phyloP scores from a whole-genome alignment of 2,329 filamentous ascomycete genomes.

The Nemania serpens region DNA sequence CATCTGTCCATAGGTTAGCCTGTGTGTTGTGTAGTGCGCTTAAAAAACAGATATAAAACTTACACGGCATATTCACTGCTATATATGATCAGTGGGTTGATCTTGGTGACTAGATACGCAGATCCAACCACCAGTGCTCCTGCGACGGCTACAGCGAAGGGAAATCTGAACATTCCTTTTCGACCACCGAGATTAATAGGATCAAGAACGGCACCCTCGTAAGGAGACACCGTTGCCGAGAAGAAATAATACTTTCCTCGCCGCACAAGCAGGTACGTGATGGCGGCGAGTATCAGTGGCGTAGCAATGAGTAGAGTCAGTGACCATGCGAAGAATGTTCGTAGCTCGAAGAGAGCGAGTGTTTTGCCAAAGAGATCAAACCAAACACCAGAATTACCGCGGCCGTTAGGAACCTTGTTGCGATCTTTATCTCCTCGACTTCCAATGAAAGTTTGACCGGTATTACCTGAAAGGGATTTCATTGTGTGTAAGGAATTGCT shows the following conservation, averaged over 20 bases:
- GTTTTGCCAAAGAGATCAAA: slow-evolving; percentile 86
- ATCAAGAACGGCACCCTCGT: slow-evolving; percentile 64
- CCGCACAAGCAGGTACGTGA: slow-evolving; percentile 71
- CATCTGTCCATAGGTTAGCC: slow-evolving; percentile 50
- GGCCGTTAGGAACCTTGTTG: slow-evolving; percentile 68
- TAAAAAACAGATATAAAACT: slow-evolving; percentile 18
- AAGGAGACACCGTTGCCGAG: slow-evolving; percentile 60
- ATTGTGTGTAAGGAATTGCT: slow-evolving; percentile 79
- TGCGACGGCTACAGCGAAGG: slow-evolving; percentile 72
- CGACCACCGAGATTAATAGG: slow-evolving; percentile 71
- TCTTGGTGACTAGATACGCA: slow-evolving; percentile 75
- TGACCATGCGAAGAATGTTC: slow-evolving; percentile 86
- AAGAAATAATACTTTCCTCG: slow-evolving; percentile 90
- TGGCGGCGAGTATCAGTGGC: slow-evolving; percentile 71
- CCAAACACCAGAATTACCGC: slow-evolving; percentile 77
- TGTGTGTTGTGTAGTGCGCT: not conserved
- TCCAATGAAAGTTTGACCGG: slow-evolving; percentile 64
- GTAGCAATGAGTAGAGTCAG: slow-evolving; percentile 80
- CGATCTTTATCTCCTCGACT: slow-evolving; percentile 56
- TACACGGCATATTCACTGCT: slow-evolving; percentile 80
- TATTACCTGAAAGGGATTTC: slow-evolving; percentile 70
- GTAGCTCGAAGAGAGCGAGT: slow-evolving; percentile 78
- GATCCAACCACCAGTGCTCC: slow-evolving; percentile 71
- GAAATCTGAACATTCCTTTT: slow-evolving; percentile 83
- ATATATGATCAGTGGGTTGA: slow-evolving; percentile 91